Conservation (phyloP, 306 rosid genomes). For the Cercis canadensis region DNA sequence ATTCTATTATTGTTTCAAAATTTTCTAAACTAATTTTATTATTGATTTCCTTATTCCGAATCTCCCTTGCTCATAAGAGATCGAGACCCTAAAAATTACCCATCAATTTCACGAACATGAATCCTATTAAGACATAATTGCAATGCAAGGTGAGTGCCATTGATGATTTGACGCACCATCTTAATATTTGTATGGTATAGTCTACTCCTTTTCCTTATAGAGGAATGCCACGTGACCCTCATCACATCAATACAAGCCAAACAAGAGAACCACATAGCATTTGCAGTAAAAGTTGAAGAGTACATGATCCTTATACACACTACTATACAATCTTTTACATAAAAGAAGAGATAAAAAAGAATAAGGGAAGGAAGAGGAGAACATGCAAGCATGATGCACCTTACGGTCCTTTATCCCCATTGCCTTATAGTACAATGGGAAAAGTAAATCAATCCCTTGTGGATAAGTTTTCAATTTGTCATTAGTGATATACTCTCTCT, state of each 20-base stretch:
- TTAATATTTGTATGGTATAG: constrained; percentile 34
- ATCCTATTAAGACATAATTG: constrained; percentile 29
- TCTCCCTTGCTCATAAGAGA: background rate
- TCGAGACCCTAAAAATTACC: constrained; percentile 24
- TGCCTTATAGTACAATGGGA: constrained; percentile 13
- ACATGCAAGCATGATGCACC: constrained; percentile 31
- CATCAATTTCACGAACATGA: constrained; percentile 42
- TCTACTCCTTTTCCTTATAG: background rate
- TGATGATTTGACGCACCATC: constrained; percentile 44
- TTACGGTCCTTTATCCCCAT: background rate
- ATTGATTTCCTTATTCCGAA: no score
- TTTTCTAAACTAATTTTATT: no score
- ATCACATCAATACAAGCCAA: background rate
- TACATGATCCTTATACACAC: background rate
- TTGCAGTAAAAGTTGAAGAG: constrained; percentile 25
- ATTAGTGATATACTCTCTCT: background rate
- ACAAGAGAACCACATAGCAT: background rate
- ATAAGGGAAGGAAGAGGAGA: no score
- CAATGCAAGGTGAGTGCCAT: constrained; percentile 10
- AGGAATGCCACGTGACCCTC: constrained; percentile 25
- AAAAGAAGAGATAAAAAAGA: constrained; percentile 17
- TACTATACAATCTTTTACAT: background rate
- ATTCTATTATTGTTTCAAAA: no score
- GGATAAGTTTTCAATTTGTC: constrained; percentile 2
- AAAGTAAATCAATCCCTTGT: constrained; percentile 9